Evolutionary conservation across 2,329 filamentous ascomycete species (phyloP).

Genomic region (Alternaria dauci): DNA sequence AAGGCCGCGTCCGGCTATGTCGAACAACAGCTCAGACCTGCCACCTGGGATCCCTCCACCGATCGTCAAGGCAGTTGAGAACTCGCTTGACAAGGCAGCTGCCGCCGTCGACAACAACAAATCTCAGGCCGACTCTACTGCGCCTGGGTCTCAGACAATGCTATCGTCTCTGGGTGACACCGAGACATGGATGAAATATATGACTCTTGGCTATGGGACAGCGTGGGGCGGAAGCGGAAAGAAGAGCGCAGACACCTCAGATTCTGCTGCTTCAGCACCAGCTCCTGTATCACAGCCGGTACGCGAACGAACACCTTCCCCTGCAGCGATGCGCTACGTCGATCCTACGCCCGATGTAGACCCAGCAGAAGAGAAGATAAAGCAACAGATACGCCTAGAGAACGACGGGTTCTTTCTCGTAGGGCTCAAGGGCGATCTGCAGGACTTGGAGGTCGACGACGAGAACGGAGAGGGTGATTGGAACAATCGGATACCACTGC

Average conservation of each 20-base stretch:
- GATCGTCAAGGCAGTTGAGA: constrained; percentile 56
- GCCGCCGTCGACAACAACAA: constrained; percentile 41
- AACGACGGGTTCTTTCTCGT: constrained; percentile 69
- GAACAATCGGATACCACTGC: constrained; percentile 65
- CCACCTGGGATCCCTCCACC: constrained; percentile 57
- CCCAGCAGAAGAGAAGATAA: constrained; percentile 68
- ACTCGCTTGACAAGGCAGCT: constrained; percentile 55
- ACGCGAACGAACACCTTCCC: constrained; percentile 23
- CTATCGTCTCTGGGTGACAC: constrained; percentile 54
- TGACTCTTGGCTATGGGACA: constrained; percentile 59
- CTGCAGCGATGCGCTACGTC: constrained; percentile 46
- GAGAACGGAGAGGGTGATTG: constrained; percentile 46
- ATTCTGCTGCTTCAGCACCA: background rate
- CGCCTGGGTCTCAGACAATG: constrained; percentile 32
- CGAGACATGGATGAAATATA: constrained; percentile 60
- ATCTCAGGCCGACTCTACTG: constrained; percentile 23
- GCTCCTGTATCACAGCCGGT: background rate
- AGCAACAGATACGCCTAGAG: constrained; percentile 56
- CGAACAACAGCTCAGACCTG: constrained; percentile 14
- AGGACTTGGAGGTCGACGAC: constrained; percentile 60
- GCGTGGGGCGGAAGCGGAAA: constrained; percentile 49
- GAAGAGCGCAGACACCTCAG: constrained; percentile 16
- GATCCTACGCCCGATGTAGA: constrained; percentile 54
- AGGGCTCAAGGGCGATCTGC: constrained; percentile 71
- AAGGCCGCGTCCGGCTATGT: constrained; percentile 9